Percentiles rank a stretch among this genome's conserved stretches.
Conservation (phyloP, 352 stramenopile species). For the Phytophthora litchii region DNA sequence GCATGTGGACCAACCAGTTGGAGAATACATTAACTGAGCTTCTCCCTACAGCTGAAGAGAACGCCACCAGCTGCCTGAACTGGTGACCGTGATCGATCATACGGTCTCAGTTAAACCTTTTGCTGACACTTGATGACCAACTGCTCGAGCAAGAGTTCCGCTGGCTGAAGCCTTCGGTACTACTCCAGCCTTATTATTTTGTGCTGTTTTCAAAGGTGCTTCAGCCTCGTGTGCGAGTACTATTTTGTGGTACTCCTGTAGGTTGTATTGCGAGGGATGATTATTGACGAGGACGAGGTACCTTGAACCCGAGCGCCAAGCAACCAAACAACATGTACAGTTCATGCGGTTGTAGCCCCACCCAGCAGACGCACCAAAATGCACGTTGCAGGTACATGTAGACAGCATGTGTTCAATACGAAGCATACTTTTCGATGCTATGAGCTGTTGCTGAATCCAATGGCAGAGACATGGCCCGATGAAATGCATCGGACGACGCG, state of each 20-base stretch:
- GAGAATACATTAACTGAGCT: slow-evolving; percentile 6
- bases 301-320: background rate
- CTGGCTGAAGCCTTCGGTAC: no score
- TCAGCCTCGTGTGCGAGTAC: background rate
- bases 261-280: no score
- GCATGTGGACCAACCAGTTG: slow-evolving; percentile 3
- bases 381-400: slow-evolving; percentile 2
- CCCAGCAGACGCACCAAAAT: slow-evolving; percentile 18
- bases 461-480: slow-evolving; percentile 15
- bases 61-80: slow-evolving; percentile 11
- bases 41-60: slow-evolving; percentile 16
- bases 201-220: background rate
- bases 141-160: background rate
- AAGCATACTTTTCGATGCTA: slow-evolving; percentile 13
- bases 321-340: background rate
- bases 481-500: slow-evolving; percentile 22
- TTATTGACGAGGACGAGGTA: background rate
- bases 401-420: slow-evolving; percentile 1
- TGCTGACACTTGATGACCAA: background rate
- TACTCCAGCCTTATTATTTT: no score
- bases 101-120: slow-evolving; percentile 10
- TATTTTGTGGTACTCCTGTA: background rate
- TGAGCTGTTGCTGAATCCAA: slow-evolving; percentile 4
- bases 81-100: slow-evolving; percentile 7
- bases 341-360: slow-evolving; percentile 9